Conservation (phyloP, 106 monocot genomes). For the Phalaenopsis equestris region DNA sequence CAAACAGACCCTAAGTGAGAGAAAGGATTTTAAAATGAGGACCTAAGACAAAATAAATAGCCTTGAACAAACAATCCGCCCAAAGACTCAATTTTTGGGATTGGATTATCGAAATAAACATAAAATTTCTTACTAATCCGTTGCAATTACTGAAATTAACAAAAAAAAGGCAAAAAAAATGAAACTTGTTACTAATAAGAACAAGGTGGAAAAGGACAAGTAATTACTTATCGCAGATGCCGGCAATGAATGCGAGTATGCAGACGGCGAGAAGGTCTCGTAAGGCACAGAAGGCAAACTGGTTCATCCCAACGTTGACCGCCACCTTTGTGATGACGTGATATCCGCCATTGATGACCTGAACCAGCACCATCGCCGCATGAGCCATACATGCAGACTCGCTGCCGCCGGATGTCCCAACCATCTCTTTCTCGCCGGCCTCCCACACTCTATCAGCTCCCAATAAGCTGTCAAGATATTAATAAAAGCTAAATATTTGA, state of each 20-base stretch:
- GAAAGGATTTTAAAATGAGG: too few relatives aligned
- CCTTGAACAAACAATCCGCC: too few relatives aligned
- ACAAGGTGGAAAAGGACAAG: too few relatives aligned
- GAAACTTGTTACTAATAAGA: too few relatives aligned
- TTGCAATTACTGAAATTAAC: too few relatives aligned
- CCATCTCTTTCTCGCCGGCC: background rate
- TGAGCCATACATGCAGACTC: conserved; percentile 23
- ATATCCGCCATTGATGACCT: conserved; percentile 41
- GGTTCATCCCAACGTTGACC: conserved; percentile 61
- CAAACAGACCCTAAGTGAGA: too few relatives aligned
- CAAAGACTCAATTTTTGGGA: too few relatives aligned
- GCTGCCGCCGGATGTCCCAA: background rate
- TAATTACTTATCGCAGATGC: conserved; percentile 21
- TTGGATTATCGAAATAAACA: too few relatives aligned
- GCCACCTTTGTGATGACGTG: conserved; percentile 60
- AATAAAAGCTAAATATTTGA: background rate
- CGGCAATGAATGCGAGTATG: conserved; percentile 48
- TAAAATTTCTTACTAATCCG: too few relatives aligned
- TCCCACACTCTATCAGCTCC: background rate
- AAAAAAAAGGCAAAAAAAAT: too few relatives aligned
- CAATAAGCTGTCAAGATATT: background rate
- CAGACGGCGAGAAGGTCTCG: conserved; percentile 52
- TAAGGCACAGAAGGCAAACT: conserved; percentile 48
- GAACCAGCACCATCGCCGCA: conserved; percentile 37
- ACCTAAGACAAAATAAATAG: too few relatives aligned